These are phyloP conservation scores for Xylariales sp. DNA, from an alignment of 2,329 filamentous ascomycete genomes.

Conservation along the genomic window DNA sequence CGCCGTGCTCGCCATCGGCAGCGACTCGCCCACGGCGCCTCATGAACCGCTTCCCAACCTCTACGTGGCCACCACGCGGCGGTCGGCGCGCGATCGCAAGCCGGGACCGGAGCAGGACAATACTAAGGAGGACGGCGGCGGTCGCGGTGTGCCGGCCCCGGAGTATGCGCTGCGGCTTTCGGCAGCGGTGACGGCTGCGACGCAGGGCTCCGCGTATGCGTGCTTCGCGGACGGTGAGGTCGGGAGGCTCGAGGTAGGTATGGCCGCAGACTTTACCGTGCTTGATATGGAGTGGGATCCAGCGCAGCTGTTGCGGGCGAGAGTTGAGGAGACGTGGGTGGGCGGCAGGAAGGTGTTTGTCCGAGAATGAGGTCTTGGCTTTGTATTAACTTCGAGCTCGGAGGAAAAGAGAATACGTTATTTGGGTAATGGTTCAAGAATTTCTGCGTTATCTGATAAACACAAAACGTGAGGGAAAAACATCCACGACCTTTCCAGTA, in stretches of 20 bases:
- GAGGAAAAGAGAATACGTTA: too few relatives aligned
- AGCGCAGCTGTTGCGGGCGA: constrained; percentile 39
- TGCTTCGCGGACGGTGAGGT: constrained; percentile 52
- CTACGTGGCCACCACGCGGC: constrained; percentile 55
- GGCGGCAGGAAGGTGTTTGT: constrained; percentile 34
- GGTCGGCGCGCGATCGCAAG: constrained; percentile 29
- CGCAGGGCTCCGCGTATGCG: constrained; percentile 51
- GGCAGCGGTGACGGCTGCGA: constrained; percentile 50
- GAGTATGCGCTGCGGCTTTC: constrained; percentile 49
- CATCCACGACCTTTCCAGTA: too few relatives aligned
- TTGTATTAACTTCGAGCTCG: too few relatives aligned
- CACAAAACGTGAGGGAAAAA: too few relatives aligned
- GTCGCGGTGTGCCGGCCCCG: constrained; percentile 44
- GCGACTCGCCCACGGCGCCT: constrained; percentile 56
- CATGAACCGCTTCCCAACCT: constrained; percentile 50
- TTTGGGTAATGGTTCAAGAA: too few relatives aligned
- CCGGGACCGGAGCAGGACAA: constrained; percentile 14
- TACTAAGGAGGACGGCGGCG: too few relatives aligned
- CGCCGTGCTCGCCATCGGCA: constrained; percentile 52
- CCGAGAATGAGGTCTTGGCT: too few relatives aligned
- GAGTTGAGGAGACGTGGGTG: constrained; percentile 50
- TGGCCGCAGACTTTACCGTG: constrained; percentile 54
- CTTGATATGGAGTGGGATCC: constrained; percentile 46
- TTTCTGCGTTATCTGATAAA: too few relatives aligned
- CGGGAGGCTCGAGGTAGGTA: constrained; percentile 47